Conservation (phyloP, 768 basidiomycete species). For the Mycena metata region DNA sequence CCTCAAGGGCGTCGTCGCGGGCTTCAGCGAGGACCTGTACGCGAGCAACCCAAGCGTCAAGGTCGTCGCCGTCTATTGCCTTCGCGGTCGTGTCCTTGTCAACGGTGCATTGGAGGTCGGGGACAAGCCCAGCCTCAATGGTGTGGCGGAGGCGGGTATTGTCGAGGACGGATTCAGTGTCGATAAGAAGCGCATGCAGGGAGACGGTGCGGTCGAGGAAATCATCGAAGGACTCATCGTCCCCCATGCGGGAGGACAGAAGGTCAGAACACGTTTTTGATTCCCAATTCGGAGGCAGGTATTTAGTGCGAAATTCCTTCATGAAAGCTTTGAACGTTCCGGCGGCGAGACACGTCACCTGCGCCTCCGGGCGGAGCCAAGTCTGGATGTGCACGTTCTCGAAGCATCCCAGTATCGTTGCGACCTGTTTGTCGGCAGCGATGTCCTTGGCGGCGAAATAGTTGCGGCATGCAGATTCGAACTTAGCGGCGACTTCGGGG, state of each 20-base stretch:
- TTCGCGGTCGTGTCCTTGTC: neutral
- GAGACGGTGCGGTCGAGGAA: too few species aligned
- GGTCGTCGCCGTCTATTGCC: neutral
- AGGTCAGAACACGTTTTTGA: neutral
- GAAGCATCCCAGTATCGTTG: neutral
- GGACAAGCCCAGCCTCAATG: neutral
- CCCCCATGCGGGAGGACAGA: too few species aligned
- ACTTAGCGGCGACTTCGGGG: too few species aligned
- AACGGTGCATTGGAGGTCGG: neutral
- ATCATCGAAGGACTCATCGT: too few species aligned
- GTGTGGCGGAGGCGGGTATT: neutral
- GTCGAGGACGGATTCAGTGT: too few species aligned
- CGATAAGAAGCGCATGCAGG: too few species aligned
- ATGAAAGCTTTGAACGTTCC: neutral
- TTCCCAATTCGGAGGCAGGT: neutral
- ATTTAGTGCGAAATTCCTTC: neutral
- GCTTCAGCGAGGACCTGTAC: slow-evolving; percentile 3
- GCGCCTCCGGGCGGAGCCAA: neutral
- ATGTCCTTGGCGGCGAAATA: too few species aligned
- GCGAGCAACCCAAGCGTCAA: neutral
- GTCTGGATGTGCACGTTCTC: neutral
- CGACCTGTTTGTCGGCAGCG: too few species aligned
- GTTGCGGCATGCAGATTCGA: too few species aligned
- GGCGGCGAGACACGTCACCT: neutral
- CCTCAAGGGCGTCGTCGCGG: neutral